Evolutionary conservation across 495 filamentous ascomycete genomes (phyloP), one percentile per base, ranked within the genome.

Genomic region (Echria macrotheca): DNA sequence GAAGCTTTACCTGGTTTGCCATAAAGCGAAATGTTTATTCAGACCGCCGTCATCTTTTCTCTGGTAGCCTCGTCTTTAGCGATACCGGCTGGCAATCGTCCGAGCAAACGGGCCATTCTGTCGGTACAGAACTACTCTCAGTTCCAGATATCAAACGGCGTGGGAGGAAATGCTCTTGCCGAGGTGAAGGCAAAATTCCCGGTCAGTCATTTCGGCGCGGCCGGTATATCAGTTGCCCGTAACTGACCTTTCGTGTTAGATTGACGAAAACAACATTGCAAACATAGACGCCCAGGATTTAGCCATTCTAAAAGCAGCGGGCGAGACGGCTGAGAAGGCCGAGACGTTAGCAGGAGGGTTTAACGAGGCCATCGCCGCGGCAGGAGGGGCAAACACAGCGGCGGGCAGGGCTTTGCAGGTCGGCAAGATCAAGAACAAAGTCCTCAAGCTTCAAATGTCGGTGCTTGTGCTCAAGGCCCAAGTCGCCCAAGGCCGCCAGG

Each of bases 391-490:
- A 9, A 42, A 46, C 14, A 60, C 66, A 7, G 32, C 58, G 1
- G 56, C 57, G 8, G 64, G 60, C 21, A 37, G 41, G 47, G 66
- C 65, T 5, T 61, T 73, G n/a, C 67, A 74, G 65, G 70, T 69
- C 43, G 74, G 74, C 49, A 77, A 77, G 60, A 77, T 74, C 52
- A 73, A 73, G 66, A 77, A 77, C 63, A 77, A 77, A 66, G 71
- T 77, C 37, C 60, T 77, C 29, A 77, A 77, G 62, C 59, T 77
- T 33, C 67, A 69, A 45, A 60, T 70, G 22, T 59, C 69, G 37
- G 63, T 68, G 9, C 33, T 70, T 44, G 47, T 32, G 7, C 51
- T 70, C 14, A 42, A 59, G 53, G 63, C 70, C 31, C 52, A 65
- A 36, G 54, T 58, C 23, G 70, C 70, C 4, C 61, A 68, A 57